Percentiles rank a stretch among this genome's conserved stretches.
Evolutionary conservation across 2,329 filamentous ascomycete genomes (phyloP).

Genomic region (Alternaria infectoria): DNA sequence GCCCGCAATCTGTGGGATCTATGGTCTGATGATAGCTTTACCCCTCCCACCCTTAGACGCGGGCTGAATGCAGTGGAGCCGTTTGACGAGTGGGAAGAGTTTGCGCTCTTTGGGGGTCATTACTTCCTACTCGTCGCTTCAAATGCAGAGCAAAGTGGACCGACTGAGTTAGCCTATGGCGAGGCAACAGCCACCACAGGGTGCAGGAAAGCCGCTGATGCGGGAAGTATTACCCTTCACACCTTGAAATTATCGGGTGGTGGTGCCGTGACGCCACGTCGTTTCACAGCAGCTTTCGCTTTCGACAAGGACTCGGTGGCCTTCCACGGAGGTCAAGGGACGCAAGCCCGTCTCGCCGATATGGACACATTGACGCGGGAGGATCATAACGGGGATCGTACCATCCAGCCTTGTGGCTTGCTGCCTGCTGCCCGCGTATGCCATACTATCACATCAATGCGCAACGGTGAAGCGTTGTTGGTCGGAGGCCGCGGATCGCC

Average conservation of each 20-base stretch:
- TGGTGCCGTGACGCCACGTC: constrained; percentile 35
- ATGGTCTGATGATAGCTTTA: constrained; percentile 74
- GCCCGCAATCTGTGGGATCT: constrained; percentile 77
- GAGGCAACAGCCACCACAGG: constrained; percentile 6
- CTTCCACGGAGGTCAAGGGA: constrained; percentile 55
- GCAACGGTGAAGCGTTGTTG: constrained; percentile 65
- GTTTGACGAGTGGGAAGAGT: constrained; percentile 97
- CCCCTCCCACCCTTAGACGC: constrained; percentile 65
- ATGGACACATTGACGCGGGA: constrained; percentile 49
- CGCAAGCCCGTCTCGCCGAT: constrained; percentile 56
- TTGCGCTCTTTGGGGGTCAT: constrained; percentile 82
- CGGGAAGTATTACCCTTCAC: constrained; percentile 21
- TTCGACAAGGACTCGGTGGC: constrained; percentile 40
- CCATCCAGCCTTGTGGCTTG: constrained; percentile 41
- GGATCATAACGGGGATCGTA: constrained; percentile 26
- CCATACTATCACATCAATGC: constrained; percentile 74
- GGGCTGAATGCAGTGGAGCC: constrained; percentile 74
- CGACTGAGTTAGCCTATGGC: constrained; percentile 11
- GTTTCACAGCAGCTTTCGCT: constrained; percentile 50
- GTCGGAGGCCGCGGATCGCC: constrained; percentile 82
- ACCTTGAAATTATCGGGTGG: constrained; percentile 16
- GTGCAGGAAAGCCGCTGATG: constrained; percentile 2
- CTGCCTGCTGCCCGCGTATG: constrained; percentile 63
- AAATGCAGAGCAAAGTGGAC: constrained; percentile 39
- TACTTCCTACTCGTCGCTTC: constrained; percentile 79